phyloP scores from a whole-genome alignment of 2,329 filamentous ascomycete species.

The Chaetomium sp. region DNA sequence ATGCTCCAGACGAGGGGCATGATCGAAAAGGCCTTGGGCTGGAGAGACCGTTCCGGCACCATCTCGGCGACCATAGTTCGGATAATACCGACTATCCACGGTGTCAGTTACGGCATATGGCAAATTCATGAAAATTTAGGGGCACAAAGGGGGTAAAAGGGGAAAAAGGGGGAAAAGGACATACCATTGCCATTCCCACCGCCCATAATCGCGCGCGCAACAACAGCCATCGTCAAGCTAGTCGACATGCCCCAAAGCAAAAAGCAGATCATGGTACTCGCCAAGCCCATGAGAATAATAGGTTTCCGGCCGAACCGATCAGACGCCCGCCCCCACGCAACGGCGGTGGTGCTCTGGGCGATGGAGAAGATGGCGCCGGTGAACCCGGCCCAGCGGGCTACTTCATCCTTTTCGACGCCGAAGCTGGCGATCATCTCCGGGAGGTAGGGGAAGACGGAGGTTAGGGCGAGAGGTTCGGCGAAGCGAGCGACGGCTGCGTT shows the following conservation, averaged over 20 bases:
- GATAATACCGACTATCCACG: conserved; percentile 69
- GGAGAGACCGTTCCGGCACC: conserved; percentile 78
- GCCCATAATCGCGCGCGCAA: conserved; percentile 70
- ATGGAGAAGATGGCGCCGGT: conserved; percentile 67
- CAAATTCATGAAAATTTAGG: background rate
- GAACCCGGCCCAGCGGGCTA: conserved; percentile 76
- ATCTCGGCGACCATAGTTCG: conserved; percentile 89
- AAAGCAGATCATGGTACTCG: conserved; percentile 75
- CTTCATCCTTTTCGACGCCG: conserved; percentile 60
- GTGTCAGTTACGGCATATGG: conserved; percentile 17
- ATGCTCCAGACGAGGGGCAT: conserved; percentile 90
- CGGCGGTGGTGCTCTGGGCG: conserved; percentile 63
- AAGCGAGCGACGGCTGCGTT: conserved; percentile 66
- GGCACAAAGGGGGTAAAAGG: background rate
- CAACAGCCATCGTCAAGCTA: conserved; percentile 71
- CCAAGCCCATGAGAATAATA: conserved; percentile 65
- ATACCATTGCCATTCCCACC: conserved; percentile 77
- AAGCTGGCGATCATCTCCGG: conserved; percentile 82
- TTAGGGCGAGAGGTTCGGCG: conserved; percentile 67
- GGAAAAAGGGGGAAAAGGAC: conserved; percentile 15
- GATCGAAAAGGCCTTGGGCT: conserved; percentile 82
- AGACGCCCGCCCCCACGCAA: conserved; percentile 69
- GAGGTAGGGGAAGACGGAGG: conserved; percentile 63
- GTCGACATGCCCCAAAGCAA: conserved; percentile 79
- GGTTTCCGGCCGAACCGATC: conserved; percentile 79